A percentile compares a stretch with the other conserved stretches of the same genome.
These are phyloP conservation scores for Thelonectria rubi DNA, from an alignment of 2,329 filamentous ascomycete species.

Conservation along the genomic window DNA sequence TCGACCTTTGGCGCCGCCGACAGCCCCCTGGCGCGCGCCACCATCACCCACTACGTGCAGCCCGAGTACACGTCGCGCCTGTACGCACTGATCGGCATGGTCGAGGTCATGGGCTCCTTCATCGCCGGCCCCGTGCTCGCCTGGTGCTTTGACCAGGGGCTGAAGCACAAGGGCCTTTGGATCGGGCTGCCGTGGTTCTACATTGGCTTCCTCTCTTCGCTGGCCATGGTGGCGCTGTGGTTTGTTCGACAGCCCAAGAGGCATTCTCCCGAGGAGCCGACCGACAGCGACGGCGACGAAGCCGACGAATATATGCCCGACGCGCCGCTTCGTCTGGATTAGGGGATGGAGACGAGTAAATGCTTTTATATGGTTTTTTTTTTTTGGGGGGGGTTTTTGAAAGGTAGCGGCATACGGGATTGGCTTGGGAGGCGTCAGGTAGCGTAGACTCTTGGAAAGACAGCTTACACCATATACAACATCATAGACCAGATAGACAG, in stretches of 20 bases:
- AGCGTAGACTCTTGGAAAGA: neutral
- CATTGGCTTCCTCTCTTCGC: constrained; percentile 42
- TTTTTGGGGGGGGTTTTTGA: neutral
- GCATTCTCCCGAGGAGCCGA: constrained; percentile 21
- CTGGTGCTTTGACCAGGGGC: constrained; percentile 49
- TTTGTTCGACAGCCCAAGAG: constrained; percentile 48
- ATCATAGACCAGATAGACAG: neutral
- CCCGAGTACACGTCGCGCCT: constrained; percentile 51
- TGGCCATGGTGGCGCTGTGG: constrained; percentile 43
- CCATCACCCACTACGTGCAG: constrained; percentile 51
- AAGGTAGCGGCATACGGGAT: neutral
- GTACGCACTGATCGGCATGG: constrained; percentile 53
- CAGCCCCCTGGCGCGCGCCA: constrained; percentile 51
- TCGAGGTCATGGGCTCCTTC: constrained; percentile 51
- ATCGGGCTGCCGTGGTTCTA: constrained; percentile 54
- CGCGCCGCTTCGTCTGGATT: constrained; percentile 37
- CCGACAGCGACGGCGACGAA: constrained; percentile 31
- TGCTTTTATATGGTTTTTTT: neutral
- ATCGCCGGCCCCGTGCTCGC: constrained; percentile 53
- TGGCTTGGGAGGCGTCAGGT: neutral
- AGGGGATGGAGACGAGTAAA: constrained; percentile 3
- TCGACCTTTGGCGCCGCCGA: constrained; percentile 51
- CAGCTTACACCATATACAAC: neutral
- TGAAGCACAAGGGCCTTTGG: constrained; percentile 48
- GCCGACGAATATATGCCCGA: constrained; percentile 37